Evolutionary conservation across 441 rosid species (phyloP), one percentile per base, ranked within the genome.

Genomic region (Jatropha podagrica): DNA sequence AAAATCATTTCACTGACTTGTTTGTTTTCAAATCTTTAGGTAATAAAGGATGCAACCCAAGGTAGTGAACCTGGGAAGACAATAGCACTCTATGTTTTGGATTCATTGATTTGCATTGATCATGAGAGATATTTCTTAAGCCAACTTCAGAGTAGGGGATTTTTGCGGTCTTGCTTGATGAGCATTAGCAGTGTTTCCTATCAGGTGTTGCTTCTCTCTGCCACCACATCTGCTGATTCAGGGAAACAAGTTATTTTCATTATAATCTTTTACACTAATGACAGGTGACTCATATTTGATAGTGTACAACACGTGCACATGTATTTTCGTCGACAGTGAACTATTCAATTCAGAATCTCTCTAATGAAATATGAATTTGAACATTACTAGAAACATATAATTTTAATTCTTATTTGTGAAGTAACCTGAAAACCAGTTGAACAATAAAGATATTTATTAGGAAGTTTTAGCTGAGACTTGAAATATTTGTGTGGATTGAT

Each of bases 121-220:
- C 91, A 90, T 68, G 97, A 96, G 77, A 89, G 92, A 86, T 92
- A 81, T 81, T 90, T 96, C 84, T 90, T 96, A 71, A 91, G 72
- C 81, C 99, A 96, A 88, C 96, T 96, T 77, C 97, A 96, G 83
- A 96, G 97, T 81, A 88, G 99, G 83, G 98, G 95, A 49, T 92
- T 94, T 85, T 77, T 96, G 77, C 88, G 97, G 65, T 86, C 92
- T 71, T 88, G 95, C 88, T 78, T 96, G 69, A 83, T 78, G 78
- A 89, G 88, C 86, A 91, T 96, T 64, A 88, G 96, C 84, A 91
- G 86, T 81, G 71, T 83, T 83, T 87, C 91, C 41, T 79, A 74
- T 83, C 95, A 91, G 98, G 99, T 95, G 71, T 60, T 14, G 46
- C 20, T 78, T 76, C 42, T 62, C 32, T 65, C 68, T 20, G 66